Conservation (phyloP, 495 filamentous ascomycete species). For the Penicillium odoratum region DNA sequence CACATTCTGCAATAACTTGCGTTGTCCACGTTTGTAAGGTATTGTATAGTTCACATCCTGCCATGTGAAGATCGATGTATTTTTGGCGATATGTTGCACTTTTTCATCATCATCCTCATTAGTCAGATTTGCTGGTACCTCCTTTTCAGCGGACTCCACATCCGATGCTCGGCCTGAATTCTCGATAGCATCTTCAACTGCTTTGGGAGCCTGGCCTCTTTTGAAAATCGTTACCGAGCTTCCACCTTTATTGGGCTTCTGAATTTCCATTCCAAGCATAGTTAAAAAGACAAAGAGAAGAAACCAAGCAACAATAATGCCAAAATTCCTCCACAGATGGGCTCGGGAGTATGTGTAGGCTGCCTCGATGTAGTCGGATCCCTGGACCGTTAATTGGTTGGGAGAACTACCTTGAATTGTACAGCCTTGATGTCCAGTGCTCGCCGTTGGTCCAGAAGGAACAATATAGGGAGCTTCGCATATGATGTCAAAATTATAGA, state of each 20-base stretch:
- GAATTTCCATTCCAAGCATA: constrained; percentile 65
- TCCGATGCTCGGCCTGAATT: constrained; percentile 39
- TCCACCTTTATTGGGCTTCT: constrained; percentile 71
- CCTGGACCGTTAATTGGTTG: constrained; percentile 51
- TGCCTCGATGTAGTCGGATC: constrained; percentile 51
- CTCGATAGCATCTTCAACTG: constrained; percentile 47
- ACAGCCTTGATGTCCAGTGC: constrained; percentile 59
- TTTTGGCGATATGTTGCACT: constrained; percentile 52
- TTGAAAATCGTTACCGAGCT: constrained; percentile 70
- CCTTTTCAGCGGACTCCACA: constrained; percentile 45
- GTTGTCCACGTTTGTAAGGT: constrained; percentile 58
- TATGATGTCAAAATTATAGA: constrained; percentile 45
- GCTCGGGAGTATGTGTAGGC: constrained; percentile 54
- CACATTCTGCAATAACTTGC: constrained; percentile 60
- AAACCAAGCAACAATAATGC: constrained; percentile 59
- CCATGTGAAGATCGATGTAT: constrained; percentile 73
- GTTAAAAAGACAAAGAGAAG: constrained; percentile 54
- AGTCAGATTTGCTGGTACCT: constrained; percentile 20
- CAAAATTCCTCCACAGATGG: constrained; percentile 66
- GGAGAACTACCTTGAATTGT: constrained; percentile 55
- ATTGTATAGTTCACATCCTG: constrained; percentile 76
- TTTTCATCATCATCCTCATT: constrained; percentile 27
- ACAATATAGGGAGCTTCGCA: constrained; percentile 58
- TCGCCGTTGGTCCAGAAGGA: constrained; percentile 61
- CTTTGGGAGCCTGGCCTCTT: constrained; percentile 57